Evolutionary conservation across 2,329 filamentous ascomycete genomes (phyloP).

Genomic region (Aspergillus amoenus): DNA sequence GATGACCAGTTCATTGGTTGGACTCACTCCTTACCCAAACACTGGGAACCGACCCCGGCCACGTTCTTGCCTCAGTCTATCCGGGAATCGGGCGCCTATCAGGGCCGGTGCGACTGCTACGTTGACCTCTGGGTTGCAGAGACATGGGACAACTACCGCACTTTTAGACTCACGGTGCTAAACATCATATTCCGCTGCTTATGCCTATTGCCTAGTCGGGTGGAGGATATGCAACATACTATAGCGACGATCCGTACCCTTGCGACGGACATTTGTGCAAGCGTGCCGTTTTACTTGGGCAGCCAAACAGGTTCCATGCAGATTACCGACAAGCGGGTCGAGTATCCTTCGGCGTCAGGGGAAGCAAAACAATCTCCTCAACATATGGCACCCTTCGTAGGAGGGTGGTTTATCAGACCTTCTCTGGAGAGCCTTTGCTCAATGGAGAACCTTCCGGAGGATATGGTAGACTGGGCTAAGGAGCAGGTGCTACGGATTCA

Average conservation of each 20-base stretch:
- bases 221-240: constrained; percentile 5
- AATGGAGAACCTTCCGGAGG: constrained; percentile 19
- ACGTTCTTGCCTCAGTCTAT: constrained; percentile 26
- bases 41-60: constrained; percentile 26
- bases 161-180: constrained; percentile 27
- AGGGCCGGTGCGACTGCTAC: constrained; percentile 31
- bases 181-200: constrained; percentile 30
- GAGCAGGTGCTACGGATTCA: constrained; percentile 24
- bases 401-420: constrained; percentile 25
- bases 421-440: constrained; percentile 21
- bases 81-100: constrained; percentile 25
- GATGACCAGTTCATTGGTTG: constrained; percentile 25
- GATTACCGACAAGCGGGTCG: constrained; percentile 21
- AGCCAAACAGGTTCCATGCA: constrained; percentile 23
- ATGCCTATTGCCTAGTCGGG: constrained; percentile 12
- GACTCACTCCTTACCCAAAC: constrained; percentile 22
- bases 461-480: constrained; percentile 22
- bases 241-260: constrained; percentile 16
- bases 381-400: constrained; percentile 26
- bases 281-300: constrained; percentile 28
- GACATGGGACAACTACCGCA: constrained; percentile 32
- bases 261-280: constrained; percentile 28
- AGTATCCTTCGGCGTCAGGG: constrained; percentile 22
- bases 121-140: constrained; percentile 28
- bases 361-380: constrained; percentile 21